These are phyloP conservation scores for Coemansia sp. DNA, from an alignment of 192 early-diverging fungal species.

Conservation along the genomic window DNA sequence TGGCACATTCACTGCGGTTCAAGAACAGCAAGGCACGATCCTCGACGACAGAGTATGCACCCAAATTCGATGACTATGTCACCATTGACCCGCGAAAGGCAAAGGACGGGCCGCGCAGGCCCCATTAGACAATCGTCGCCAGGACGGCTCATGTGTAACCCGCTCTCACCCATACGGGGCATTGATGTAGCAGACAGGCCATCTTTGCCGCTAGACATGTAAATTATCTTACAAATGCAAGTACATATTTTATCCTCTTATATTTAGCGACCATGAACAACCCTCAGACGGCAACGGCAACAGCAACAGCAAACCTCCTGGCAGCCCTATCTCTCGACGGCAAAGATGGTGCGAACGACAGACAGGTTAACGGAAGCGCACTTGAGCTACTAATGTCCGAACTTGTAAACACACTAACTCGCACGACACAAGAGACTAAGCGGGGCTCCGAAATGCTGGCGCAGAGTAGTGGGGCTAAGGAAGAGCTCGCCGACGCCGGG, in stretches of 20 bases:
- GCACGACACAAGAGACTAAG: conserved; percentile 31
- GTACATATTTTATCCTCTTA: not conserved
- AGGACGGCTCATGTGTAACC: not conserved
- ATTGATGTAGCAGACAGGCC: not conserved
- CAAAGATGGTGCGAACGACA: conserved; percentile 16
- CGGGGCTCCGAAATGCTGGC: conserved; percentile 15
- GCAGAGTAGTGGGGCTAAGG: conserved; percentile 9
- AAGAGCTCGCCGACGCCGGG: not conserved
- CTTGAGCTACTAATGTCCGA: conserved; percentile 48
- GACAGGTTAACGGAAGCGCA: conserved; percentile 35
- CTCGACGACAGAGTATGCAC: conserved; percentile 51
- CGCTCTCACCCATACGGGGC: not conserved
- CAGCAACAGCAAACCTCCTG: conserved; percentile 12
- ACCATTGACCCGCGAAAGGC: conserved; percentile 63
- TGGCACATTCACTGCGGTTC: conserved; percentile 74
- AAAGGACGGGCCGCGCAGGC: not conserved
- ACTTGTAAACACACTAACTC: conserved; percentile 37
- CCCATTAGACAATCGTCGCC: not conserved
- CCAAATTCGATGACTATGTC: conserved; percentile 61
- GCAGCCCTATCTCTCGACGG: conserved; percentile 41
- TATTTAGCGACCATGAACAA: not conserved
- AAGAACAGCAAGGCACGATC: conserved; percentile 61
- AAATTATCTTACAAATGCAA: not conserved
- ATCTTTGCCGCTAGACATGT: not conserved
- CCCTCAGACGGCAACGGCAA: not conserved